Conservation (phyloP, 352 stramenopile genomes). For the Phytophthora chlamydospora region DNA sequence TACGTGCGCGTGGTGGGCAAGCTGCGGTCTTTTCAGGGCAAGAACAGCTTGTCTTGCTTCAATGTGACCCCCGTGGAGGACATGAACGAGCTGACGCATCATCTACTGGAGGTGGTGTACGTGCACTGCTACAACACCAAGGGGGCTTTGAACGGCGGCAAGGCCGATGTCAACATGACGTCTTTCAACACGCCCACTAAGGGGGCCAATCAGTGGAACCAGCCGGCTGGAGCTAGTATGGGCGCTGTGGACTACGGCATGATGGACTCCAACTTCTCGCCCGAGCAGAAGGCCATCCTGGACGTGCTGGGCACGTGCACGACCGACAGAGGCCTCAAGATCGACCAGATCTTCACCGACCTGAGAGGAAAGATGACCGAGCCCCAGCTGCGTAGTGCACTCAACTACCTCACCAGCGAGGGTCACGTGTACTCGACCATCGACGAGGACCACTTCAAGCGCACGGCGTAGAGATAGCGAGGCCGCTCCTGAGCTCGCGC, state of each 20-base stretch:
- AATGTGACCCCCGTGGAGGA: constrained; percentile 84
- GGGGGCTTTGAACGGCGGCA: constrained; percentile 46
- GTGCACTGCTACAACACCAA: constrained; percentile 89
- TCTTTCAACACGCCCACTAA: constrained; percentile 53
- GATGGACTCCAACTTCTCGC: constrained; percentile 80
- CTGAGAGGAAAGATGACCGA: constrained; percentile 74
- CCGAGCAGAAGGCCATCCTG: constrained; percentile 81
- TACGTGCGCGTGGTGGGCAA: constrained; percentile 94
- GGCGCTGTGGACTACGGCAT: constrained; percentile 62
- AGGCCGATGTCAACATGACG: constrained; percentile 32
- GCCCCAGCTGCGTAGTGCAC: constrained; percentile 61
- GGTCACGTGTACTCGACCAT: constrained; percentile 93
- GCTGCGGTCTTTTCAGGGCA: constrained; percentile 92
- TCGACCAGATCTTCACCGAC: constrained; percentile 78
- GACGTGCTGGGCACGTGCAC: constrained; percentile 75
- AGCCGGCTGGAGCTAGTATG: constrained; percentile 17
- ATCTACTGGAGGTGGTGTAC: constrained; percentile 95
- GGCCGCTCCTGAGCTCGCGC: neutral
- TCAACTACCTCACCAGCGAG: constrained; percentile 88
- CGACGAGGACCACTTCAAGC: constrained; percentile 92
- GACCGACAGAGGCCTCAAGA: constrained; percentile 76
- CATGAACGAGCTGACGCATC: constrained; percentile 96
- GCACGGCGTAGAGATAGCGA: constrained; percentile 60
- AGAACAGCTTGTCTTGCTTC: constrained; percentile 89
- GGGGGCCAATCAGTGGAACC: constrained; percentile 31